Evolutionary conservation across 352 stramenopile species (phyloP), one percentile per base, ranked within the genome.

Genomic region (Phytopythium sindhum): DNA sequence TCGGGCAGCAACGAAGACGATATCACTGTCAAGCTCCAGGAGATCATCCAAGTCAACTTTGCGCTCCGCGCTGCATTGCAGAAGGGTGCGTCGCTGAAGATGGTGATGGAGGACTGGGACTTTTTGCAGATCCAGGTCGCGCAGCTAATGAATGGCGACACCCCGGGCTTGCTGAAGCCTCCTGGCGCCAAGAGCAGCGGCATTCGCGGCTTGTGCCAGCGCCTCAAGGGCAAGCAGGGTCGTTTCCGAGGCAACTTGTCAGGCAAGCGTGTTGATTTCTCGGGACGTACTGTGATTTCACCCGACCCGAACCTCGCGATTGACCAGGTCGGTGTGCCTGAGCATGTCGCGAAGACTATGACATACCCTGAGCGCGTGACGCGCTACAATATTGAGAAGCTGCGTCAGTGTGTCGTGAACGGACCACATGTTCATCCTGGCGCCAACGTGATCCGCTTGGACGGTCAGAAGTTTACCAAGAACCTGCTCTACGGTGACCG

Each of bases 31-130:
- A 99, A 99, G 75, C 84, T 99, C 2, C 93, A 99, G 75, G 97
- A 99, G 74, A 99, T 99, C 74, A 88, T 99, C 52, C 97, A 99
- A 54, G 92, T 99, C 33, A 99, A 99, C 84, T 92, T 97, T 52
- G 96, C 96, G 17, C 80, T 99, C 4, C 85, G 95, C 57, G 78
- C 96, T 11, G 96, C 95, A 26, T 81, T 99, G 29, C 84, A 88
- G 44, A 97, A 98, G 45, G 98, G 98, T 41, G 95, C 93, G 41
- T 97, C 94, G 61, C 94, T 98, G 52, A 98, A 98, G 56, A 99
- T 98, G 74, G 97, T 99, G 54, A 98, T 99, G 87, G 97, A 99
- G 75, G 91, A 98, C 75, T 99, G 97, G 97, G 97, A 99, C 70
- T 98, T 99, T 67, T 81, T 99, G 62, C 98, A 99, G 82, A 92